phyloP scores from a whole-genome alignment of 805 yeast species.

The Debaryomyces prosopidis region DNA sequence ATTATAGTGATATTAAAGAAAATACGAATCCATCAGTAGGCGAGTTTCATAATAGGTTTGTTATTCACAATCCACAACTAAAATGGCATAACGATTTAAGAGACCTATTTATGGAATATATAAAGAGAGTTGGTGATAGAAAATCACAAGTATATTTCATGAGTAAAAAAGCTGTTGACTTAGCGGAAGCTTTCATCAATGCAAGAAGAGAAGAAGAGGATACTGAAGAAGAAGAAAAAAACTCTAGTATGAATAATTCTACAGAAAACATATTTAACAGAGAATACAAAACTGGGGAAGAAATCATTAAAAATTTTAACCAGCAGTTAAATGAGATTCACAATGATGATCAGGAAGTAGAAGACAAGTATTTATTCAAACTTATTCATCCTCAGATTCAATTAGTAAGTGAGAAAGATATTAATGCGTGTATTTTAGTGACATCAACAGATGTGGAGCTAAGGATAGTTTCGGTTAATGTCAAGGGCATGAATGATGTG shows the following conservation, averaged over 20 bases:
- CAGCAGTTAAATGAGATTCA: slow-evolving; percentile 47
- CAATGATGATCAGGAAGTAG: slow-evolving; percentile 41
- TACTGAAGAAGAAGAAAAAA: slow-evolving; percentile 10
- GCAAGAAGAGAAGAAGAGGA: slow-evolving; percentile 11
- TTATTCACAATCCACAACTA: slow-evolving; percentile 68
- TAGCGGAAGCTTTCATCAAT: slow-evolving; percentile 30
- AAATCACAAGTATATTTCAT: slow-evolving; percentile 44
- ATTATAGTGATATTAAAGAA: slow-evolving; percentile 24
- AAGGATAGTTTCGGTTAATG: slow-evolving; percentile 47
- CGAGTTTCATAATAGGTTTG: slow-evolving; percentile 65
- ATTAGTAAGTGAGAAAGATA: slow-evolving; percentile 46
- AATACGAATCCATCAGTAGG: slow-evolving; percentile 22
- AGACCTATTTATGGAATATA: slow-evolving; percentile 60
- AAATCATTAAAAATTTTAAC: slow-evolving; percentile 49
- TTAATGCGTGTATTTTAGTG: slow-evolving; percentile 49
- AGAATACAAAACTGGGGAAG: slow-evolving; percentile 24
- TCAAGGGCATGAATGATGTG: slow-evolving; percentile 40
- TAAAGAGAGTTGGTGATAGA: slow-evolving; percentile 45
- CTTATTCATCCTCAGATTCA: slow-evolving; percentile 85
- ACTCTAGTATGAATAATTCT: slow-evolving; percentile 12
- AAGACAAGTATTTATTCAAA: slow-evolving; percentile 63
- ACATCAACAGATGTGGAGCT: slow-evolving; percentile 61
- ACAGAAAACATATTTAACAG: slow-evolving; percentile 17
- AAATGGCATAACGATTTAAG: slow-evolving; percentile 78
- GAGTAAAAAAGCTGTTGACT: slow-evolving; percentile 50